These are phyloP conservation scores for Raphanus hybrid DNA, from an alignment of 441 rosid species.

Conservation along the genomic window DNA sequence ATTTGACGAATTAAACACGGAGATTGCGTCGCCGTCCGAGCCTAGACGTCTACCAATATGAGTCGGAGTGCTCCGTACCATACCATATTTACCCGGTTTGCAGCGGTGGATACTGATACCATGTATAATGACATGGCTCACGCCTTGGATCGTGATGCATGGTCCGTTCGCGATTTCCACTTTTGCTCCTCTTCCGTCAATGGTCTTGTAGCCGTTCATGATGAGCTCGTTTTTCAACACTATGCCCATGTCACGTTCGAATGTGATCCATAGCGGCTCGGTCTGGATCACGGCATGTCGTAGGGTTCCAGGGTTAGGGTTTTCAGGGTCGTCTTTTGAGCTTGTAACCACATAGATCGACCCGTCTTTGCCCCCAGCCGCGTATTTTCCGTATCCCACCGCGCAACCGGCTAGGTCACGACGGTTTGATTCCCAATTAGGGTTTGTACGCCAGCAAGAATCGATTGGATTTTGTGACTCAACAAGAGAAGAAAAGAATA, in stretches of 20 bases:
- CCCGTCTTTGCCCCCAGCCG: slow-evolving; percentile 70
- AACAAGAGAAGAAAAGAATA: slow-evolving; percentile 22
- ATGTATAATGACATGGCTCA: slow-evolving; percentile 62
- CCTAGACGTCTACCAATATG: slow-evolving; percentile 58
- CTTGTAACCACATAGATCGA: slow-evolving; percentile 58
- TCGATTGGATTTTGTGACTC: slow-evolving; percentile 56
- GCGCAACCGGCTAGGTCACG: slow-evolving; percentile 59
- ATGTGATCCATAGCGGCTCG: slow-evolving; percentile 61
- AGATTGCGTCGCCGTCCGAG: slow-evolving; percentile 61
- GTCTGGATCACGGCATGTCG: slow-evolving; percentile 59
- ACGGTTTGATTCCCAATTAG: slow-evolving; percentile 64
- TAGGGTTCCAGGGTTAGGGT: slow-evolving; percentile 57
- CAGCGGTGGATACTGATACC: slow-evolving; percentile 71
- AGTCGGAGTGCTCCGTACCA: slow-evolving; percentile 48
- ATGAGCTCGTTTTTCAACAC: slow-evolving; percentile 61
- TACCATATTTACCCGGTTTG: slow-evolving; percentile 49
- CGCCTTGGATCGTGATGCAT: slow-evolving; percentile 63
- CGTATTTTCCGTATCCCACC: slow-evolving; percentile 64
- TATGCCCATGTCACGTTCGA: slow-evolving; percentile 60
- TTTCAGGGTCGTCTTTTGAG: slow-evolving; percentile 49
- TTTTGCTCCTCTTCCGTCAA: slow-evolving; percentile 63
- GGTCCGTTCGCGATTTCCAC: slow-evolving; percentile 67
- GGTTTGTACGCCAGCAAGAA: slow-evolving; percentile 66
- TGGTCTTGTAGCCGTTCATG: slow-evolving; percentile 64
- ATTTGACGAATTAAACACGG: slow-evolving; percentile 54